phyloP scores from a whole-genome alignment of 345 rosid species.

The Gossypium mustelinum region DNA sequence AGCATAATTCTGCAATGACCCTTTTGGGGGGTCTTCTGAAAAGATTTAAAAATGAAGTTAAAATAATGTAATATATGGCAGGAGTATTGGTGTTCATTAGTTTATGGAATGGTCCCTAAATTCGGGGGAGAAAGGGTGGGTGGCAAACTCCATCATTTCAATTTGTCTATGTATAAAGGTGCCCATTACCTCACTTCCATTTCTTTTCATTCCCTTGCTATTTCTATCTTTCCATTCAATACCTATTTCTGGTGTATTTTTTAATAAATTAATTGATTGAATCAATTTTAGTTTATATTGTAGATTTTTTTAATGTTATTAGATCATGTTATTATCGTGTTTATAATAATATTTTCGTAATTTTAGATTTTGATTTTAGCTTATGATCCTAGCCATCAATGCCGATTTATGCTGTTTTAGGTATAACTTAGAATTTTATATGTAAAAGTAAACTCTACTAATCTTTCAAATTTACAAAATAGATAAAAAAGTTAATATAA shows the following conservation, averaged over 20 bases:
- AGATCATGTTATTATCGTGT: too few species aligned
- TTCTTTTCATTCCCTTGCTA: background rate
- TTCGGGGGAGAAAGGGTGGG: slow-evolving; percentile 25
- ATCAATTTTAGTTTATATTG: background rate
- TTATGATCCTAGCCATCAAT: too few species aligned
- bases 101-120: slow-evolving; percentile 36
- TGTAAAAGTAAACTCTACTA: too few species aligned
- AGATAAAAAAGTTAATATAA: too few species aligned
- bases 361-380: too few species aligned
- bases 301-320: too few species aligned
- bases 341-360: too few species aligned
- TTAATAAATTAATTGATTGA: background rate
- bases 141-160: slow-evolving; percentile 56
- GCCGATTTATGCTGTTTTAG: too few species aligned
- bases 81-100: slow-evolving; percentile 7
- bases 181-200: slow-evolving; percentile 27
- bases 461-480: too few species aligned
- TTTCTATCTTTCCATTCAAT: background rate
- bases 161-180: slow-evolving; percentile 49
- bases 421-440: too few species aligned
- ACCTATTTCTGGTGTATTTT: background rate
- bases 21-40: background rate
- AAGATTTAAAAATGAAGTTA: background rate
- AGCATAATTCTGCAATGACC: slow-evolving; percentile 9
- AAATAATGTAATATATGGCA: background rate